Base-by-base conservation (phyloP, 345 rosid species). In the Rhodamnia argentea region DNA sequence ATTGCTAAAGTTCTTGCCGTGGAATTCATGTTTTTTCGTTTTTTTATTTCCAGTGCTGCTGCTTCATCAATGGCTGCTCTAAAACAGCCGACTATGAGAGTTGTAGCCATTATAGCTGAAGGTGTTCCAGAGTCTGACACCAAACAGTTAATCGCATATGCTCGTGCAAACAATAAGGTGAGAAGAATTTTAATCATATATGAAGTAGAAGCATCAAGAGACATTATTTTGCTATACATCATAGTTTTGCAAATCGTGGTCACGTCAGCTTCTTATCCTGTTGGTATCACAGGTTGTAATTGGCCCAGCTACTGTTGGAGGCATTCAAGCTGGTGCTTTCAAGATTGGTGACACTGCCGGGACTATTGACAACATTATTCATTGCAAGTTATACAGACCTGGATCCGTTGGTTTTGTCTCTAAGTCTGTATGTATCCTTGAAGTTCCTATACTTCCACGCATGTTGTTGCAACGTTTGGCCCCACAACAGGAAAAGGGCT, bases 261-360 rank as follows among this genome's bases (percentile, higher is more conserved):
- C 24, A 50, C 11, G 15, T 52, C 57, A 29, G 75, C 83, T 55
- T 88, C 87, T 85, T 54, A 29, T 83, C 70, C 29, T 84, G 85
- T 83, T 89, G 86, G 55, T 88, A 32, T 70, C 89, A 81, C 90
- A 97, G 99, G 99, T 97, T 93, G 96, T 97, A 87, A 94, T 97
- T 84, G 99, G 99, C 85, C 99, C 99, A 29, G 99, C 99, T 86
- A 96, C 99, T 24, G 99, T 97, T 82, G 99, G 99, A 90, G 99
- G 99, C 85, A 88, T 96, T 89, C 99, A 96, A 92, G 99, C 96
- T 88, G 99, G 99, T 87, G 99, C 99, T 84, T 96, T 97, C 91
- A 97, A 96, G 92, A 97, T 97, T 52, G 99, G 99, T 76, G 99
- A 97, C 92, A 97, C 99, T 91, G 99, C 99, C 56, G 99, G 99